Evolutionary conservation across 1,284 basidiomycete species (phyloP).

Genomic region (Grifola frondosa): DNA sequence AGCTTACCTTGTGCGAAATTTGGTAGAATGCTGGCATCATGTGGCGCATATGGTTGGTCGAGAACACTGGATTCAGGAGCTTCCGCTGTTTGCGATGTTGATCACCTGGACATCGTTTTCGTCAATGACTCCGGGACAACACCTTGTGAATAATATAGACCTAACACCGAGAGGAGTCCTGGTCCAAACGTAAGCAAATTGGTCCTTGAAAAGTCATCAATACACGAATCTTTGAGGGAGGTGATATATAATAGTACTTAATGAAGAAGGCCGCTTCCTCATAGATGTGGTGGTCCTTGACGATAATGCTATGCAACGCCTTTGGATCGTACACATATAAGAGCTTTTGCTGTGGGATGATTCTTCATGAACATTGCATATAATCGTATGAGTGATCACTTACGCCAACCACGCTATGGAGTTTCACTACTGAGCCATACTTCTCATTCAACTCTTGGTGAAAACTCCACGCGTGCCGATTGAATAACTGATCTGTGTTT

Average conservation of each 20-base stretch:
- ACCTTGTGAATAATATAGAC: too few relatives aligned
- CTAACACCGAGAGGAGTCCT: constrained; percentile 5
- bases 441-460: constrained; percentile 5
- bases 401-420: constrained; percentile 13
- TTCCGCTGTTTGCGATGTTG: constrained; percentile 21
- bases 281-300: constrained; percentile 19
- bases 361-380: background rate
- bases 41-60: constrained; percentile 17
- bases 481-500: background rate
- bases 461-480: background rate
- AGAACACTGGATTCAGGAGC: constrained; percentile 23
- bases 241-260: too few relatives aligned
- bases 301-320: constrained; percentile 16
- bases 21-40: constrained; percentile 17
- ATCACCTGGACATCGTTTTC: constrained; percentile 20
- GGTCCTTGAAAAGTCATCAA: too few relatives aligned
- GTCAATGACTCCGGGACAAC: background rate
- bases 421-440: constrained; percentile 13
- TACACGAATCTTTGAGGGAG: too few relatives aligned
- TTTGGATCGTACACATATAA: constrained; percentile 18
- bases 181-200: constrained; percentile 7
- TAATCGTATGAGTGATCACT: background rate
- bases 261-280: constrained; percentile 8
- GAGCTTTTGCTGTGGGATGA: constrained; percentile 6
- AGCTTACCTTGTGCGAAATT: constrained; percentile 15